phyloP scores from a whole-genome alignment of 805 yeast genomes.

The Monosporozyma siamensis region DNA sequence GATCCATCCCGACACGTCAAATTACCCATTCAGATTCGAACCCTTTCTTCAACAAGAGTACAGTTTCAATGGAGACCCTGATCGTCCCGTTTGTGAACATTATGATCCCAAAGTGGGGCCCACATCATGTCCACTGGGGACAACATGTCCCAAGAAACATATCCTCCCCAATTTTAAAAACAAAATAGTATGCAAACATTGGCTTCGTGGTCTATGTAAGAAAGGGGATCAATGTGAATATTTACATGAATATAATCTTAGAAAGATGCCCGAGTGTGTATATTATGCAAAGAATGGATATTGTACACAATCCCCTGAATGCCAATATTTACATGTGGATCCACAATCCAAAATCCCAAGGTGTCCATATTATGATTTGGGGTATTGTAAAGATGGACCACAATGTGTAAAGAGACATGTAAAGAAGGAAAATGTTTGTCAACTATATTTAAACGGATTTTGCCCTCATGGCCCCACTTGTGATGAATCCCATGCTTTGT shows the following conservation, averaged over 20 bases:
- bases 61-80: constrained; percentile 77
- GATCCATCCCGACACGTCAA: constrained; percentile 33
- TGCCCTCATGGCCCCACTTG: constrained; percentile 79
- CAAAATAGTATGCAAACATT: constrained; percentile 92
- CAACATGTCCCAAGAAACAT: constrained; percentile 81
- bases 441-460: constrained; percentile 75
- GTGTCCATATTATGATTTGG: constrained; percentile 73
- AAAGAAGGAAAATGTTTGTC: constrained; percentile 59
- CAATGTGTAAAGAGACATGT: constrained; percentile 74
- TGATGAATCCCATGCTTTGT: constrained; percentile 75
- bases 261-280: constrained; percentile 95
- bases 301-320: constrained; percentile 90
- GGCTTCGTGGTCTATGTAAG: constrained; percentile 95
- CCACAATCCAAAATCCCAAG: constrained; percentile 83
- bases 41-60: constrained; percentile 72
- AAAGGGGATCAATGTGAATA: constrained; percentile 95
- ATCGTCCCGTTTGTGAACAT: constrained; percentile 64
- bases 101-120: constrained; percentile 42
- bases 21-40: constrained; percentile 59
- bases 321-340: constrained; percentile 85
- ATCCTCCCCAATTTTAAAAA: constrained; percentile 55
- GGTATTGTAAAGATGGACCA: constrained; percentile 91
- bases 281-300: constrained; percentile 71
- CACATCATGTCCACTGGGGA: constrained; percentile 69
- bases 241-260: constrained; percentile 84